phyloP scores from a whole-genome alignment of 2,329 filamentous ascomycete species.

The Blumeriella jaapii region DNA sequence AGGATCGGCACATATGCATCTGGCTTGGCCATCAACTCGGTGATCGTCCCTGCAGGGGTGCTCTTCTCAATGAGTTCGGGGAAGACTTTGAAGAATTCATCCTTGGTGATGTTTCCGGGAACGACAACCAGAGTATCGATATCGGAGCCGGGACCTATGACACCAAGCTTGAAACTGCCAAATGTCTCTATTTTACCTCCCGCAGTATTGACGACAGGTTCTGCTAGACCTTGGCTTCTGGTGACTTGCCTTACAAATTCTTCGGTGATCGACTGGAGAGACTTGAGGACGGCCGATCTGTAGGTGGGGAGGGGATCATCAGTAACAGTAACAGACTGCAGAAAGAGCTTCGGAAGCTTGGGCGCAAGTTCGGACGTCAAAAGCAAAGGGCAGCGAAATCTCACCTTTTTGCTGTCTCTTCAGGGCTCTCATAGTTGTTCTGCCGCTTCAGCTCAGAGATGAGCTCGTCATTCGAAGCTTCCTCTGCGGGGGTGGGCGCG shows the following conservation, averaged over 20 bases:
- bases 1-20: slow-evolving; percentile 96
- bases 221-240: slow-evolving; percentile 45
- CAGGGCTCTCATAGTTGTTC: slow-evolving; percentile 79
- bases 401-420: slow-evolving; percentile 75
- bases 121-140: slow-evolving; percentile 93
- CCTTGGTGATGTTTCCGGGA: slow-evolving; percentile 75
- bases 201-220: slow-evolving; percentile 68
- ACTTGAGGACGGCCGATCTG: slow-evolving; percentile 53
- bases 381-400: not conserved
- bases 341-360: not conserved
- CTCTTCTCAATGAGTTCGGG: slow-evolving; percentile 68
- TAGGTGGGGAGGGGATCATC: slow-evolving; percentile 4
- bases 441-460: slow-evolving; percentile 76
- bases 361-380: slow-evolving; percentile 9
- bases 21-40: slow-evolving; percentile 72
- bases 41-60: slow-evolving; percentile 67
- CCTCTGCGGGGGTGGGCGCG: slow-evolving; percentile 67
- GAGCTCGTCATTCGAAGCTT: slow-evolving; percentile 64
- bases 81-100: slow-evolving; percentile 88
- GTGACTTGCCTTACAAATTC: slow-evolving; percentile 79
- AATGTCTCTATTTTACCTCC: slow-evolving; percentile 93
- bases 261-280: slow-evolving; percentile 68
- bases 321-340: slow-evolving; percentile 6
- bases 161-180: slow-evolving; percentile 87
- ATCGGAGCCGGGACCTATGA: slow-evolving; percentile 91